phyloP scores from a whole-genome alignment of 2,329 filamentous ascomycete species.

The Alternaria sp. region DNA sequence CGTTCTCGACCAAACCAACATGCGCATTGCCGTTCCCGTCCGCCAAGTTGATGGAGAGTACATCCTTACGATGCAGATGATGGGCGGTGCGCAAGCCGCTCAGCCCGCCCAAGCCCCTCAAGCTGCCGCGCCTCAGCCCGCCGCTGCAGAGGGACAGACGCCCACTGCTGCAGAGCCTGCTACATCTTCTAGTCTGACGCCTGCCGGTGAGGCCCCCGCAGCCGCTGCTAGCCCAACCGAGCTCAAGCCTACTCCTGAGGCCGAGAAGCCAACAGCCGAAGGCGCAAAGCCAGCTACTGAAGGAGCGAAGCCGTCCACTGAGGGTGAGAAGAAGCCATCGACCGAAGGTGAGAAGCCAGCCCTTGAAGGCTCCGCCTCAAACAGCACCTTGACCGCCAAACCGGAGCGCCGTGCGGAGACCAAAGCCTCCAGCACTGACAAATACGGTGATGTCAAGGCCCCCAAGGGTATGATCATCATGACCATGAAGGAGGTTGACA shows the following conservation, averaged over 20 bases:
- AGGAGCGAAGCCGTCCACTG: conserved; percentile 3
- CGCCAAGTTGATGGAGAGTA: conserved; percentile 46
- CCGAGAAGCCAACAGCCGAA: conserved; percentile 7
- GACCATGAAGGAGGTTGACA: conserved; percentile 44
- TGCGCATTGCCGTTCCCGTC: conserved; percentile 47
- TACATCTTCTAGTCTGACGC: not conserved
- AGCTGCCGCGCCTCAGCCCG: not conserved
- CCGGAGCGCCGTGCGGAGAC: conserved; percentile 16
- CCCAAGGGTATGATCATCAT: conserved; percentile 39
- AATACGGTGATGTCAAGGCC: conserved; percentile 24
- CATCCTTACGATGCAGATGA: conserved; percentile 44
- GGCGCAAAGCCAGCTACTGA: conserved; percentile 9
- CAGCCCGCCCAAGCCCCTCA: conserved; percentile 11
- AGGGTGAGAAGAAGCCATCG: conserved; percentile 4
- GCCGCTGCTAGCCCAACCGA: conserved; percentile 2
- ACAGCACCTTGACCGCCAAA: conserved; percentile 22
- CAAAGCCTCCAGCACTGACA: conserved; percentile 27
- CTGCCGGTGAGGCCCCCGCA: not conserved
- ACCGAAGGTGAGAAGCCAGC: conserved; percentile 11
- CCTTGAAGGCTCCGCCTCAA: conserved; percentile 11
- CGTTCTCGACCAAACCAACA: conserved; percentile 45
- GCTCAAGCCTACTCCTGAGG: not conserved
- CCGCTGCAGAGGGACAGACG: conserved; percentile 8
- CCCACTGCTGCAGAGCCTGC: conserved; percentile 4
- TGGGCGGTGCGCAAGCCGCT: conserved; percentile 17